Base-by-base conservation (phyloP, 2,329 filamentous ascomycete species). In the Calonectria montana region DNA sequence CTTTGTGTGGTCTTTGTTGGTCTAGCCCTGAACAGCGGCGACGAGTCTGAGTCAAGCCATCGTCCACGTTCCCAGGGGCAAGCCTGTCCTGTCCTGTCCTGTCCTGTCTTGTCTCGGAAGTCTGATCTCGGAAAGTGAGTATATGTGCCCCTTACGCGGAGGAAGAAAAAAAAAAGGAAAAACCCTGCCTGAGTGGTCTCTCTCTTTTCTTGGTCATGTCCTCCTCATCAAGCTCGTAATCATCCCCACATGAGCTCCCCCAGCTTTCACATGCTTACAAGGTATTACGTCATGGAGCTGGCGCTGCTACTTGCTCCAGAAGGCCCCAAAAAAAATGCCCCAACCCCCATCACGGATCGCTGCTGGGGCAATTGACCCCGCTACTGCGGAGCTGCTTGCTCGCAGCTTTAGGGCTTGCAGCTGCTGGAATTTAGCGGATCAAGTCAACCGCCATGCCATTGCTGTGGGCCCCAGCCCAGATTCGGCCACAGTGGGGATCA, bases 251-350 rank as follows among this genome's bases (percentile, higher is more conserved):
- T 48, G 39, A 66, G 62, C 68, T 67, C 31, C 37, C n/a, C 9
- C 15, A 45, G 43, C 55, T 63, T 70, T 70, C 68, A 70, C 68
- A 70, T 70, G 68, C 68, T 70, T 67, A 67, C 68, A 62, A 59
- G 61, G 27, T 57, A 67, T 70, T 70, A 70, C 68, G 68, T 70
- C 68, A 70, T 67, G 61, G 31, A 57, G 18, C 8, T 62, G 50
- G 29, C 16, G 55, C 59, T 41, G 23, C 27, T 70, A 23, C 31
- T 48, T 25, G 61, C 61, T 65, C 31, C 31, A 37, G 29, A n/a
- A 3, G 15, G 8, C 35, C 23, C 61, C 48, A 59, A 64, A 68
- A 62, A 57, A 59, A 68, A 53, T 45, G 18, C 57, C 65, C 53
- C 53, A 23, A 50, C 35, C 29, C 35, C 21, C 35, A 37, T 37